A percentile compares a stretch with the other conserved stretches of the same genome.
phyloP scores from a whole-genome alignment of 495 filamentous ascomycete genomes.

The Neurospora intermedia region DNA sequence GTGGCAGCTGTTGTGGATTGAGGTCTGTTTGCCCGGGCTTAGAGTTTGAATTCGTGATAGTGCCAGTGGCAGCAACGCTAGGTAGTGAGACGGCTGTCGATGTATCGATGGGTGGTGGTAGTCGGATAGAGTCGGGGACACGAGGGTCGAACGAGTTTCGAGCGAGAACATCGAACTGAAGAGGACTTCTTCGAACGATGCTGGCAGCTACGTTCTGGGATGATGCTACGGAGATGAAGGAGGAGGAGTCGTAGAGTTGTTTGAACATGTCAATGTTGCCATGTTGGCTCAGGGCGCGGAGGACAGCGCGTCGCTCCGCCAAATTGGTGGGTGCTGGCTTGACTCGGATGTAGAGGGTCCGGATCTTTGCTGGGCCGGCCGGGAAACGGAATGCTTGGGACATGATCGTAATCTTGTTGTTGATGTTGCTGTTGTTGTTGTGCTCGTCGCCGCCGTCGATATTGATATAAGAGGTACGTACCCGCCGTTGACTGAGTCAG shows the following conservation, averaged over 20 bases:
- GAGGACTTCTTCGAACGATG: slow-evolving; percentile 18
- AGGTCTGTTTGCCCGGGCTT: not conserved
- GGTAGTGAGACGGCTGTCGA: not conserved
- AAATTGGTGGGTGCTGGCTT: slow-evolving; percentile 51
- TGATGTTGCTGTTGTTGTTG: not conserved
- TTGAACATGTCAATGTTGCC: slow-evolving; percentile 70
- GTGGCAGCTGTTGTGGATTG: not conserved
- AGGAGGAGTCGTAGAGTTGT: slow-evolving; percentile 43
- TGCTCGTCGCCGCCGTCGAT: not conserved
- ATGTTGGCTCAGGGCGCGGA: slow-evolving; percentile 60
- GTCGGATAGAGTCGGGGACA: not conserved
- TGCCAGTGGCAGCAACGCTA: not conserved
- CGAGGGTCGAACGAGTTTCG: not conserved
- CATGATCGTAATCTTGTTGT: not conserved
- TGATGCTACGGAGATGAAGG: slow-evolving; percentile 28
- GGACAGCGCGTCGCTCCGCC: slow-evolving; percentile 60
- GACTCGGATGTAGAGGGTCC: slow-evolving; percentile 52
- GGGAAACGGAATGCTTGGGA: not conserved
- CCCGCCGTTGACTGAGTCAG: not conserved
- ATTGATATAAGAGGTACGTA: not conserved
- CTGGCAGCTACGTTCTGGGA: slow-evolving; percentile 10
- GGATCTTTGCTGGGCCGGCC: slow-evolving; percentile 1
- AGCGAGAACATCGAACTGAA: slow-evolving; percentile 12
- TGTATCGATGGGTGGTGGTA: not conserved
- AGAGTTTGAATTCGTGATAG: not conserved